Percentiles rank a stretch among this genome's conserved stretches.
Evolutionary conservation across 805 yeast species (phyloP).

Genomic region (Candida jianshihensis): DNA sequence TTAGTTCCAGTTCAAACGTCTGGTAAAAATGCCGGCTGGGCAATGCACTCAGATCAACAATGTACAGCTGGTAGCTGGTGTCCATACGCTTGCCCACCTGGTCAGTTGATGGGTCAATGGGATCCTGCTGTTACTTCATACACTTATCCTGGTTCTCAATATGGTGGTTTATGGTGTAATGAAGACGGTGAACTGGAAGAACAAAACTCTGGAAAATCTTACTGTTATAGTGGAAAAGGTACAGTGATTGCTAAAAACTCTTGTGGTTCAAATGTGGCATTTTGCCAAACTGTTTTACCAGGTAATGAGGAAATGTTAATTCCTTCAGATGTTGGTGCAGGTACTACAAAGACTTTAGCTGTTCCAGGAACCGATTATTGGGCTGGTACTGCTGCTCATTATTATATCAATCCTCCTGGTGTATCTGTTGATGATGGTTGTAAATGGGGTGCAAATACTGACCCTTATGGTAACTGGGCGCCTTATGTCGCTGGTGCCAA

Average conservation of each 20-base stretch:
- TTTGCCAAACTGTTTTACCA: slow-evolving; percentile 90
- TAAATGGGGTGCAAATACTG: slow-evolving; percentile 67
- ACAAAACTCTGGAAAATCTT: slow-evolving; percentile 48
- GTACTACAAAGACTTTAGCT: slow-evolving; percentile 50
- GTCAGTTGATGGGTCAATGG: slow-evolving; percentile 86
- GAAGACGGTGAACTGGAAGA: slow-evolving; percentile 58
- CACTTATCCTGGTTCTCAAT: slow-evolving; percentile 66
- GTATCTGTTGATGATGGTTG: slow-evolving; percentile 70
- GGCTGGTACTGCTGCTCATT: slow-evolving; percentile 85
- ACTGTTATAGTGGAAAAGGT: slow-evolving; percentile 75
- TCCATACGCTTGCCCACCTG: slow-evolving; percentile 90
- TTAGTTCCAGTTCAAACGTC: slow-evolving; percentile 60
- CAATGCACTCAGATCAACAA: slow-evolving; percentile 64
- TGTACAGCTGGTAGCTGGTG: slow-evolving; percentile 79
- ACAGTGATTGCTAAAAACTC: slow-evolving; percentile 57
- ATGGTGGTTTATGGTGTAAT: slow-evolving; percentile 82
- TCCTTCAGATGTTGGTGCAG: slow-evolving; percentile 62
- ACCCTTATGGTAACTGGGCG: slow-evolving; percentile 85
- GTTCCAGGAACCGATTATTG: slow-evolving; percentile 83
- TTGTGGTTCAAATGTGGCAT: slow-evolving; percentile 58
- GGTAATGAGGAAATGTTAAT: slow-evolving; percentile 94
- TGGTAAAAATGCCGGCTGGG: slow-evolving; percentile 77
- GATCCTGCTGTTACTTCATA: slow-evolving; percentile 69
- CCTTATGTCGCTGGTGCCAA: slow-evolving; percentile 93
- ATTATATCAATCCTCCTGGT: slow-evolving; percentile 80